phyloP scores from a whole-genome alignment of 2,329 filamentous ascomycete genomes.

The Chalara sp. region DNA sequence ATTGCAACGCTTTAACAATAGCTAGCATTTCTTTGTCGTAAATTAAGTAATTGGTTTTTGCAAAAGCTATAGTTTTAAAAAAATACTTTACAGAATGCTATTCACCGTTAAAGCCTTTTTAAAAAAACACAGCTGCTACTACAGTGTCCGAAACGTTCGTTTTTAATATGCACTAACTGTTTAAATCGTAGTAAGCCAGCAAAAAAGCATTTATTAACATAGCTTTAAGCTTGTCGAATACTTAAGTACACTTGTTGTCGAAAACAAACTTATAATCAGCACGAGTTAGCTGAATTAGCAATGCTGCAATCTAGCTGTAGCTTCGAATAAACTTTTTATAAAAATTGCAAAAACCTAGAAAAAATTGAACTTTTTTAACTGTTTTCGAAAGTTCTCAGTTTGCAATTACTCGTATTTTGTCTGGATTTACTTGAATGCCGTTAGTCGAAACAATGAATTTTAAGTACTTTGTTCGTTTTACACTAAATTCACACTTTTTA shows the following conservation, averaged over 20 bases:
- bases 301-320: neutral
- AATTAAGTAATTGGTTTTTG: too few species aligned
- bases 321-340: neutral
- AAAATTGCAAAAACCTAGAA: neutral
- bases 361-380: neutral
- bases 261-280: neutral
- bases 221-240: too few species aligned
- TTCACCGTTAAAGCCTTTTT: too few species aligned
- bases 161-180: neutral
- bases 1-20: neutral
- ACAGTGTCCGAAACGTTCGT: neutral
- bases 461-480: conserved; percentile 3
- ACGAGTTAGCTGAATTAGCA: neutral
- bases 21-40: too few species aligned
- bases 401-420: too few species aligned
- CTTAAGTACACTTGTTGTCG: too few species aligned
- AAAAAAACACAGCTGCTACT: neutral
- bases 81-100: too few species aligned
- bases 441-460: conserved; percentile 3
- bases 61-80: too few species aligned
- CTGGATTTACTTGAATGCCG: conserved; percentile 1
- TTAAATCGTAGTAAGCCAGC: too few species aligned
- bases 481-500: conserved; percentile 3
- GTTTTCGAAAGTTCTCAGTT: neutral
- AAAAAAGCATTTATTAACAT: too few species aligned